Evolutionary conservation across 169 alveolate species (phyloP).

Genomic region (Besnoitia besnoiti): DNA sequence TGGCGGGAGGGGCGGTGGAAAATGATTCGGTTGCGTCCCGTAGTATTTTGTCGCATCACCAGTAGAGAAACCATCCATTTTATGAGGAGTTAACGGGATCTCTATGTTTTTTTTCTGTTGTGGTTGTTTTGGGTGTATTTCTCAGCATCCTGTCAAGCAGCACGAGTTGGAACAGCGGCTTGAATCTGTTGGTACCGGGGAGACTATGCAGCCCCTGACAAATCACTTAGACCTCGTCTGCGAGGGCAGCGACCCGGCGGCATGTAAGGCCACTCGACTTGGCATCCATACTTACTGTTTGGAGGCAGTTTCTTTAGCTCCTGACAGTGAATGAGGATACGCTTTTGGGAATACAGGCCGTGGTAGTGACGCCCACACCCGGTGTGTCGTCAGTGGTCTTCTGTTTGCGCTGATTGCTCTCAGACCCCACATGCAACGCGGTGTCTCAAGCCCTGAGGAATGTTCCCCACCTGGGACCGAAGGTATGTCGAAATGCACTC

Average conservation of each 20-base stretch:
- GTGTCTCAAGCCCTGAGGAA: constrained; percentile 12
- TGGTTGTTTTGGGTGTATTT: background rate
- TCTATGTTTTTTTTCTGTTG: no score
- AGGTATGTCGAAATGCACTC: background rate
- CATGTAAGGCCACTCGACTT: constrained; percentile 4
- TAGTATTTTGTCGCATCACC: no score
- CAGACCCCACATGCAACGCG: constrained; percentile 33
- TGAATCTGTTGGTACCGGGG: constrained; percentile 47
- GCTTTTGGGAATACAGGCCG: no score
- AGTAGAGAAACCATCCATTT: no score
- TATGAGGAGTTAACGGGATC: background rate
- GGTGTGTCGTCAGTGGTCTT: no score
- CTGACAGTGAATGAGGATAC: no score
- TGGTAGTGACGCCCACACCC: no score
- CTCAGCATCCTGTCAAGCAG: constrained; percentile 64
- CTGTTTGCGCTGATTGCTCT: background rate
- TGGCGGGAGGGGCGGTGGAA: no score
- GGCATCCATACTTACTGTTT: no score
- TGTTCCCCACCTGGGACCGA: constrained; percentile 9
- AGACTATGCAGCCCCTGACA: constrained; percentile 27
- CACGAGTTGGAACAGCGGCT: constrained; percentile 52
- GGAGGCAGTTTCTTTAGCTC: no score
- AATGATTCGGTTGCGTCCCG: no score
- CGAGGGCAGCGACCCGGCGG: constrained; percentile 29
- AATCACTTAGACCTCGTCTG: constrained; percentile 57